Evolutionary conservation across 345 rosid species (phyloP).

Genomic region (Combretum micranthum): DNA sequence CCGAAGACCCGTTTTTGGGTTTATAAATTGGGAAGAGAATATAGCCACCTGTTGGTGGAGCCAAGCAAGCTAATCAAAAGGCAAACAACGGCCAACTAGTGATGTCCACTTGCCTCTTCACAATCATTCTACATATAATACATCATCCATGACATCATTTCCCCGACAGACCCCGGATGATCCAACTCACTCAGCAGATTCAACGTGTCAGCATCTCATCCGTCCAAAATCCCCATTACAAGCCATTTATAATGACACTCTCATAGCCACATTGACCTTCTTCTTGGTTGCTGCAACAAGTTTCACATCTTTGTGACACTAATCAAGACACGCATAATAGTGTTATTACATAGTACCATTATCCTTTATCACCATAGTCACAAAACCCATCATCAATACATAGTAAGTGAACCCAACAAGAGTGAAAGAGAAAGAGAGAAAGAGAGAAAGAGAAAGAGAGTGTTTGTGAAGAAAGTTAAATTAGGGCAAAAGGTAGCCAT

Average conservation of each 20-base stretch:
- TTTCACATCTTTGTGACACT: neutral
- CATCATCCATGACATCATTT: slow-evolving; percentile 56
- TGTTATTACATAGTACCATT: too few relatives aligned
- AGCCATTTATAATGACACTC: slow-evolving; percentile 21
- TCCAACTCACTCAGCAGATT: slow-evolving; percentile 18
- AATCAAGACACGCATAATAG: too few relatives aligned
- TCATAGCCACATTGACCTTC: slow-evolving; percentile 9
- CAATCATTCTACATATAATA: slow-evolving; percentile 26
- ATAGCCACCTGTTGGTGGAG: slow-evolving; percentile 8
- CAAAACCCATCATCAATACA: too few relatives aligned
- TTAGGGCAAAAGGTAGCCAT: too few relatives aligned
- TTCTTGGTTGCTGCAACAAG: slow-evolving; percentile 4
- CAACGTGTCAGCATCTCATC: slow-evolving; percentile 43
- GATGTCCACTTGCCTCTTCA: slow-evolving; percentile 35
- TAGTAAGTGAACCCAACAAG: too few relatives aligned
- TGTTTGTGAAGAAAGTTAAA: too few relatives aligned
- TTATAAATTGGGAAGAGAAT: too few relatives aligned
- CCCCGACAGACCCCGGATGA: slow-evolving; percentile 40
- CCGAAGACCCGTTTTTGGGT: too few relatives aligned
- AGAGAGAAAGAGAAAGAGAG: slow-evolving; percentile 6
- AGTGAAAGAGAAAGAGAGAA: neutral
- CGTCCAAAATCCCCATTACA: slow-evolving; percentile 21
- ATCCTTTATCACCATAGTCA: too few relatives aligned
- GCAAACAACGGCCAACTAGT: slow-evolving; percentile 24
- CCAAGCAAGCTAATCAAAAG: slow-evolving; percentile 7